phyloP scores from a whole-genome alignment of 2,329 filamentous ascomycete genomes.

The Alternaria incomplexa region DNA sequence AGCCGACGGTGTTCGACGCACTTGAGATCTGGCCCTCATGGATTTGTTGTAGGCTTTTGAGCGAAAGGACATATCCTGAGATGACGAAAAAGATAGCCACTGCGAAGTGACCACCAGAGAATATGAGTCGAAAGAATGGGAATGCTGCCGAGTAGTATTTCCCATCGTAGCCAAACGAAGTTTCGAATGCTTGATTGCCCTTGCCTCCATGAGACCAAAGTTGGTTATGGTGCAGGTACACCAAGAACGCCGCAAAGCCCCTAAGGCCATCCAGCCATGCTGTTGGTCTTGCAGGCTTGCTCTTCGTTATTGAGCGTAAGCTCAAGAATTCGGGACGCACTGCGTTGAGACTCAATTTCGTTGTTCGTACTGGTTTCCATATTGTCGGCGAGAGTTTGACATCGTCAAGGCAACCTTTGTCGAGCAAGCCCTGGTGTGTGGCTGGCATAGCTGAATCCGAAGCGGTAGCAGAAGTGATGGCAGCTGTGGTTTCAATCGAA shows the following conservation, averaged over 20 bases:
- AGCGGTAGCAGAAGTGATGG: neutral
- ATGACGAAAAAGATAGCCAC: constrained; percentile 62
- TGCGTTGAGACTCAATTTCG: constrained; percentile 39
- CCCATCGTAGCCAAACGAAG: constrained; percentile 38
- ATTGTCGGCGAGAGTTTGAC: constrained; percentile 25
- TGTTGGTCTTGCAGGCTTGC: constrained; percentile 30
- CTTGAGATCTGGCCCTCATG: constrained; percentile 49
- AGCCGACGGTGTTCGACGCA: constrained; percentile 54
- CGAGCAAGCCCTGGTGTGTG: constrained; percentile 37
- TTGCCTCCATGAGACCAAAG: constrained; percentile 54
- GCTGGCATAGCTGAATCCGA: constrained; percentile 29
- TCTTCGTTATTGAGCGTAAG: constrained; percentile 26
- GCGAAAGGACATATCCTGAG: constrained; percentile 60
- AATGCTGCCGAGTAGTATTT: constrained; percentile 39
- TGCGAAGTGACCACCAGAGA: constrained; percentile 58
- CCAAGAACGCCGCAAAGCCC: constrained; percentile 70
- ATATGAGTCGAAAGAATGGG: constrained; percentile 57
- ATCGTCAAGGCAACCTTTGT: constrained; percentile 33
- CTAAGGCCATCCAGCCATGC: constrained; percentile 66
- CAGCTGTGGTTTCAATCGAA: neutral
- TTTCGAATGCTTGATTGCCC: constrained; percentile 55
- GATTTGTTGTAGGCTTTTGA: constrained; percentile 54
- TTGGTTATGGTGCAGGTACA: constrained; percentile 65
- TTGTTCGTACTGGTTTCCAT: constrained; percentile 36
- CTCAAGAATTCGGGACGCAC: constrained; percentile 41